Evolutionary conservation across 2,329 filamentous ascomycete genomes (phyloP), one percentile per base, ranked within the genome.

Genomic region (Fusarium sororula): DNA sequence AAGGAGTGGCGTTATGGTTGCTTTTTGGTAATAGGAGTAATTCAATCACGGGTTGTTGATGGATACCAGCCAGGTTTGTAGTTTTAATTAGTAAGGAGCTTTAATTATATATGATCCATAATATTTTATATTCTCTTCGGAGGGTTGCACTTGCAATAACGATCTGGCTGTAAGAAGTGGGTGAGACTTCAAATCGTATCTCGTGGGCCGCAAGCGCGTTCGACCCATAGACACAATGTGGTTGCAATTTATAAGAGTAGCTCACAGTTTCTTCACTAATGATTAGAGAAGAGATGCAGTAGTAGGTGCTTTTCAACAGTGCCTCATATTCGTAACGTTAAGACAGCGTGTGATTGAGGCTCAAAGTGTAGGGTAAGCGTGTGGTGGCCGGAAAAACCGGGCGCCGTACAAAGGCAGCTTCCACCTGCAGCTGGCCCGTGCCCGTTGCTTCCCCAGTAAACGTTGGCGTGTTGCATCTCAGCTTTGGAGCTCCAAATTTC

Each of bases 401-500:
- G 55, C 60, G 63, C 75, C 66, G 70, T 32, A 32, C 38, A 50
- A 45, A 28, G 15, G 24, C 17, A 65, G 72, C 57, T 66, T 44
- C 41, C 22, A 63, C 50, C 44, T 51, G 38, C 10, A 35, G 3
- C 4, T 65, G 74, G 75, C 38, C 75, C 66, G 75, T 77, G 75
- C 75, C 47, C 63, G 66, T 74, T 70, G 63, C 69, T 75, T 75
- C 62, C 70, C 56, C 39, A 39, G 63, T 51, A 73, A 73, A 61
- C 70, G 65, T 73, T 66, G 68, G 72, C 65, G 68, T 74, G 73
- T 76, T 64, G 66, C 63, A 75, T 69, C 66, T 70, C 70, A 78
- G 75, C 73, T 73, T 57, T 57, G 66, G 67, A 78, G 76, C 76
- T 78, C 73, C 62, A 77, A 75, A 76, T 78, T 78, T 76, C 75